phyloP scores from a whole-genome alignment of 192 early-diverging fungal species.

The Dimargaris xerosporica region DNA sequence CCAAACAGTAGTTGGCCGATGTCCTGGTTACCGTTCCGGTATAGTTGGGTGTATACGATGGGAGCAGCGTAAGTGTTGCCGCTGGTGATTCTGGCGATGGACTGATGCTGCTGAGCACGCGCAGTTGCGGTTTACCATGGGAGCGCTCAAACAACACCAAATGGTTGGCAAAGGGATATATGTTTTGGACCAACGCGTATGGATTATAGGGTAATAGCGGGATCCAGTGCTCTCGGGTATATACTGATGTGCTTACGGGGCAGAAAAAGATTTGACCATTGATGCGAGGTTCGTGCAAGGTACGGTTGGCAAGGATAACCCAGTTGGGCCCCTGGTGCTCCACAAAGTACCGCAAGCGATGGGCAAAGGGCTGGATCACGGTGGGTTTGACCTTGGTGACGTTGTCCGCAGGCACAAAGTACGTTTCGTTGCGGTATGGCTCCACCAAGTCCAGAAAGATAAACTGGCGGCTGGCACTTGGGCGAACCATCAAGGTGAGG shows the following conservation, averaged over 20 bases:
- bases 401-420: not conserved
- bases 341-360: slow-evolving; percentile 1
- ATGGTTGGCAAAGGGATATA: slow-evolving; percentile 10
- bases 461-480: slow-evolving; percentile 4
- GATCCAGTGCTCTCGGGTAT: not conserved
- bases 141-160: not conserved
- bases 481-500: not conserved
- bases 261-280: slow-evolving; percentile 10
- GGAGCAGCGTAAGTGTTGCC: not conserved
- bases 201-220: slow-evolving; percentile 1
- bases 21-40: not conserved
- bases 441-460: slow-evolving; percentile 6
- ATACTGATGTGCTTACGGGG: not conserved
- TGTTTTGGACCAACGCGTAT: not conserved
- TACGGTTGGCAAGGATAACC: slow-evolving; percentile 3
- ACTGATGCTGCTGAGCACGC: not conserved
- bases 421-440: not conserved
- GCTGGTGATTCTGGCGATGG: not conserved
- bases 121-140: not conserved
- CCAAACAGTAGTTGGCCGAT: not conserved
- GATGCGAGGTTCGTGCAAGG: not conserved
- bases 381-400: not conserved
- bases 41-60: not conserved
- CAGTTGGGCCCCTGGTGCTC: slow-evolving; percentile 3
- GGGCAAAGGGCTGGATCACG: slow-evolving; percentile 7